Conservation (phyloP, 164 flowering plant genomes). For the Saururus chinensis region DNA sequence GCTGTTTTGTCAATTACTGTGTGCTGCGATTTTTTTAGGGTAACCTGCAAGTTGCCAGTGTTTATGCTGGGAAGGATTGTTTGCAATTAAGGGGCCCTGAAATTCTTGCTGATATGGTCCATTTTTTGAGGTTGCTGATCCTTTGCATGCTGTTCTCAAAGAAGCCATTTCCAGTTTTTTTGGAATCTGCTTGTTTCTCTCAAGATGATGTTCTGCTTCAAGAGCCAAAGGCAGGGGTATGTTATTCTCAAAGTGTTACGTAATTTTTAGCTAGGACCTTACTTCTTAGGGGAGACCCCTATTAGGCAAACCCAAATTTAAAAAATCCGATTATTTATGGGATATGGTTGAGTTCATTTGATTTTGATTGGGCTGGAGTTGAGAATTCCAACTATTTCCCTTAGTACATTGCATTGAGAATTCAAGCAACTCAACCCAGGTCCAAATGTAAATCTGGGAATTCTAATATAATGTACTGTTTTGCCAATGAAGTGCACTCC, state of each 20-base stretch:
- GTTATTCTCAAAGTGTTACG: slow-evolving; percentile 6
- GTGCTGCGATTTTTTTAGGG: slow-evolving; percentile 37
- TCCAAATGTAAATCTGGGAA: no score
- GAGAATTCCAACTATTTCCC: no score
- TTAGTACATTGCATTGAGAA: no score
- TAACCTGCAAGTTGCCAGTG: slow-evolving; percentile 70
- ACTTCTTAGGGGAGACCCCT: not conserved
- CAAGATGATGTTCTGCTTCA: slow-evolving; percentile 78
- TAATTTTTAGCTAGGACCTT: not conserved
- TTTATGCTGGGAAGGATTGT: slow-evolving; percentile 66
- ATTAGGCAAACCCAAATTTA: not conserved
- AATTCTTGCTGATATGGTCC: slow-evolving; percentile 44
- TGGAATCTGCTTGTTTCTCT: slow-evolving; percentile 69
- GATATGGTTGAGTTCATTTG: no score
- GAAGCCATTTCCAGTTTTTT: slow-evolving; percentile 88
- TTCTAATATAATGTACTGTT: no score
- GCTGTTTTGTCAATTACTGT: not conserved
- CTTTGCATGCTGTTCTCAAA: slow-evolving; percentile 84
- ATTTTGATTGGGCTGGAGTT: no score
- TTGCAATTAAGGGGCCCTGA: slow-evolving; percentile 62
- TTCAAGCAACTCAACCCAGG: no score
- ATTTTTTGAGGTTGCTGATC: slow-evolving; percentile 54
- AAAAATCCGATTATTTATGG: no score
- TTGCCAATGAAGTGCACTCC: no score
- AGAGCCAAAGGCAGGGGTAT: slow-evolving; percentile 94